phyloP scores from a whole-genome alignment of 2,329 filamentous ascomycete species.

The Colletotrichum gloeosporioides region DNA sequence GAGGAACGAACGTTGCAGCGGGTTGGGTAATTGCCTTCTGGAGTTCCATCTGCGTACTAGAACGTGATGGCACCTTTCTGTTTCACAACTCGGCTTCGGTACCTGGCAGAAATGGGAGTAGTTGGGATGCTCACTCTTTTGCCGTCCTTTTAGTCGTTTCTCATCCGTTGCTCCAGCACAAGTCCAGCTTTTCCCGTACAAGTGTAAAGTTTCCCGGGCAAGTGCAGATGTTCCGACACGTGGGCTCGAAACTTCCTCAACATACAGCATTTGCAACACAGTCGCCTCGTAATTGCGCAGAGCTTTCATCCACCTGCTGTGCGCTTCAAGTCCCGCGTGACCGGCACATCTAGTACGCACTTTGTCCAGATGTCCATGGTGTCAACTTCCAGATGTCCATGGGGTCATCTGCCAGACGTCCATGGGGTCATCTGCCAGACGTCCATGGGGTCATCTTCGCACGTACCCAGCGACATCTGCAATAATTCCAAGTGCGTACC shows the following conservation, averaged over 20 bases:
- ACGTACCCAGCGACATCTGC: no score
- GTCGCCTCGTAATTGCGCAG: background rate
- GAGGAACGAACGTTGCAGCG: background rate
- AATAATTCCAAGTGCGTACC: no score
- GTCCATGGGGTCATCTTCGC: no score
- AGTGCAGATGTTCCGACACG: no score
- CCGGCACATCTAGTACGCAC: background rate
- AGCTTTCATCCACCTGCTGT: background rate
- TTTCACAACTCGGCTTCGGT: background rate
- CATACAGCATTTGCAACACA: background rate
- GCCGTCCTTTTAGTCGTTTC: background rate
- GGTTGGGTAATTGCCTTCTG: no score
- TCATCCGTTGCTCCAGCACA: background rate
- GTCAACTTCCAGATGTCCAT: background rate
- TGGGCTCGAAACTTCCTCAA: background rate
- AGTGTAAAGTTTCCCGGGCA: background rate
- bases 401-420: no score
- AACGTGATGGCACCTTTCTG: background rate
- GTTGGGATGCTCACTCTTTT: background rate
- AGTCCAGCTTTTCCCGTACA: background rate
- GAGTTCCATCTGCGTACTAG: no score
- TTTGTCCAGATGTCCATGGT: background rate
- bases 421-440: no score
- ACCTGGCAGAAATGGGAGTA: background rate
- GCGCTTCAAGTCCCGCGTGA: background rate